phyloP scores from a whole-genome alignment of 1,139 yeast genomes.

The Candida tropicalis region DNA sequence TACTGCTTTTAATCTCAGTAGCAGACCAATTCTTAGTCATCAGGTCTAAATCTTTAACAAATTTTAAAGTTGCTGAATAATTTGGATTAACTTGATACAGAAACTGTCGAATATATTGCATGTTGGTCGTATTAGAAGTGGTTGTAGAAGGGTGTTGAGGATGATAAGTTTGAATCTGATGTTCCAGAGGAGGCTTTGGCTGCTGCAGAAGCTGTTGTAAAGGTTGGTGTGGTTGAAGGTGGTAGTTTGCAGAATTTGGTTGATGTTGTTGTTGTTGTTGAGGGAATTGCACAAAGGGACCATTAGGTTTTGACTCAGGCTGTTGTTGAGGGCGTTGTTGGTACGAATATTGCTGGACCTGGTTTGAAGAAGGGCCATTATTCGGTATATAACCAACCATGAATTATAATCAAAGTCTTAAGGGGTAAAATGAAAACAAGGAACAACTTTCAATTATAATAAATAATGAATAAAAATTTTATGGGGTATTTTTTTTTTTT shows the following conservation, averaged over 20 bases:
- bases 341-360: background rate
- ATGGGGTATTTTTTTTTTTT: background rate
- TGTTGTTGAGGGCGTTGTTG: background rate
- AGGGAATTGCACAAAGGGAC: too few species aligned
- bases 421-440: too few species aligned
- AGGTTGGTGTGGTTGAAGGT: constrained; percentile 2
- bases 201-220: constrained; percentile 1
- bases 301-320: background rate
- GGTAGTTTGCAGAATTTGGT: background rate
- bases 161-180: too few species aligned
- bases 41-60: constrained; percentile 14
- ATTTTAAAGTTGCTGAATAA: constrained; percentile 14
- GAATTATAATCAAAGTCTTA: too few species aligned
- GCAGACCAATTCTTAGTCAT: constrained; percentile 40
- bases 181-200: too few species aligned
- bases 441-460: too few species aligned
- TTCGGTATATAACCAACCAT: too few species aligned
- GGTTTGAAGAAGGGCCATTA: too few species aligned
- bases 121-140: constrained; percentile 8
- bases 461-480: too few species aligned
- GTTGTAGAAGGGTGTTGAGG: constrained; percentile 9
- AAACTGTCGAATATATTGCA: constrained; percentile 16
- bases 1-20: constrained; percentile 28
- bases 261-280: too few species aligned
- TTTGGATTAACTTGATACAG: constrained; percentile 13